Conservation (phyloP, 768 basidiomycete species). For the Naganishia friedmannii region DNA sequence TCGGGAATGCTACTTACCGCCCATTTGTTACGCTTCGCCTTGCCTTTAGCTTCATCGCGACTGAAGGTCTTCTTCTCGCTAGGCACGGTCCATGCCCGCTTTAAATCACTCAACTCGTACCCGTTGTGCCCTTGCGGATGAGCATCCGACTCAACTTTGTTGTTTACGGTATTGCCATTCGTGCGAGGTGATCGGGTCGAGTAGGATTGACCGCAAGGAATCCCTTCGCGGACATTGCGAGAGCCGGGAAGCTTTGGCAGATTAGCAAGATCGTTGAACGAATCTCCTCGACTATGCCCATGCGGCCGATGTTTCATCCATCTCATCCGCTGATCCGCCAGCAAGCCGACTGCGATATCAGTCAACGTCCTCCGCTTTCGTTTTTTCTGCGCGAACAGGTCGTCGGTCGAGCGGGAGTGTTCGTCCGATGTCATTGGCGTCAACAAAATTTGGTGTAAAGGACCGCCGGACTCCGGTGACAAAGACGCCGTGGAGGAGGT, state of each 20-base stretch:
- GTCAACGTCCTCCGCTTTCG: conserved; percentile 12
- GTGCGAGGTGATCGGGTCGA: neutral
- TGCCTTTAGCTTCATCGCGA: neutral
- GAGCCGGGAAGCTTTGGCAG: neutral
- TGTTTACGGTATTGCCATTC: neutral
- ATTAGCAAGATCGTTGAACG: neutral
- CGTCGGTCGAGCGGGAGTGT: conserved; percentile 15
- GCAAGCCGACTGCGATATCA: neutral
- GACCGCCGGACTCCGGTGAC: conserved; percentile 15
- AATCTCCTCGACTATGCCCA: neutral
- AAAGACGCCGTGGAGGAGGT: neutral
- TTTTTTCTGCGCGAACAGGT: neutral
- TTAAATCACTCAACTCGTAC: conserved; percentile 14
- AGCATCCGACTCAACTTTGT: neutral
- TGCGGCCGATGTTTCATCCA: conserved; percentile 1
- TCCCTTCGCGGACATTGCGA: neutral
- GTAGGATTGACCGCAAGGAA: neutral
- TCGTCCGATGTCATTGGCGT: conserved; percentile 6
- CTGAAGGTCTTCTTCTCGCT: neutral
- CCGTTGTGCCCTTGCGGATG: neutral
- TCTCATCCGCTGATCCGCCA: neutral
- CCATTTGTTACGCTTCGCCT: conserved; percentile 19
- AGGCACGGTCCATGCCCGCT: neutral
- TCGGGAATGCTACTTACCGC: conserved; percentile 9
- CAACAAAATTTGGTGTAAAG: conserved; percentile 23